Evolutionary conservation across 768 basidiomycete species (phyloP), one percentile per base, ranked within the genome.

Genomic region (Clavulina sp.): DNA sequence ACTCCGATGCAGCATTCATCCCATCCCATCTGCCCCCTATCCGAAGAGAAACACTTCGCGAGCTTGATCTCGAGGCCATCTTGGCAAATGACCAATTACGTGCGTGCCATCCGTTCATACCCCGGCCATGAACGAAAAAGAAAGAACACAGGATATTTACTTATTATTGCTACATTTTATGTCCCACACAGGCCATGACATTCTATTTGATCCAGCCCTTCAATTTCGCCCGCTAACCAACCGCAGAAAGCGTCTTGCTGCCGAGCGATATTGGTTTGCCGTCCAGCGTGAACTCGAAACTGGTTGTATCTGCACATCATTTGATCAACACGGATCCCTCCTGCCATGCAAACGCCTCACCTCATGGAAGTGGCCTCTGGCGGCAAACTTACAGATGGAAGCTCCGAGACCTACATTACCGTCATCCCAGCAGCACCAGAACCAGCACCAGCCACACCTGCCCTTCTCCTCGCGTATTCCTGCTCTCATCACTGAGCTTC

Each of bases 81-180:
- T 71, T 93, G 52, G 77, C 84, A 46, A 89, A 89, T 64, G 85
- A 87, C 23, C 87, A 91, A 62, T 80, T 93, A 54, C 83, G 91
- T 86, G 67, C 68, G 80, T 81, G 21, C 52, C 26, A 46, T 52
- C 46, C 53, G 49, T 59, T 43, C 50, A 48, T 56, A 56, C 28
- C 4, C 53, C 48, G 48, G 34, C 51, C 36, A 49, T 9, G n/a
- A n/a, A n/a, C n/a, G n/a, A n/a, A n/a, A n/a, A n/a, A n/a, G n/a
- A n/a, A n/a, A n/a, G n/a, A n/a, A n/a, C n/a, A 50, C 50, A 18
- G 28, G 9, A 4, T 29, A 33, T 56, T 47, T 24, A 38, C 53
- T 51, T 50, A 30, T 40, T 7, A 53, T 41, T 13, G 9, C 28
- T 29, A 23, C 4, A 18, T 18, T 9, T 24, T 52, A 6, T 13